phyloP scores from a whole-genome alignment of 2,329 filamentous ascomycete species.

The Talaromyces marneffei region DNA sequence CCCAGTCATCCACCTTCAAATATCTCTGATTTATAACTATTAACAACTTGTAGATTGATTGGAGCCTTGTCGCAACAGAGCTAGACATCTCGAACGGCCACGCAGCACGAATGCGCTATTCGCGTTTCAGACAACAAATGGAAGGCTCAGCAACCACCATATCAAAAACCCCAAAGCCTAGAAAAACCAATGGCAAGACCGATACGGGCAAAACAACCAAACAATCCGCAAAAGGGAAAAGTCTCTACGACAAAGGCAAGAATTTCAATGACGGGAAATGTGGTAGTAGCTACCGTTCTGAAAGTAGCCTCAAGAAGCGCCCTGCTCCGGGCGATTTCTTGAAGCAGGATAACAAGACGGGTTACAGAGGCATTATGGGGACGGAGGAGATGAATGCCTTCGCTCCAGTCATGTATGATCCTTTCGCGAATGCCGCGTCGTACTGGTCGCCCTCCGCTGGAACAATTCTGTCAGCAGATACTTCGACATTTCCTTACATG shows the following conservation, averaged over 20 bases:
- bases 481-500: constrained; percentile 5
- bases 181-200: constrained; percentile 23
- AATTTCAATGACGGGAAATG: background rate
- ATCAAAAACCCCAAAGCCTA: constrained; percentile 18
- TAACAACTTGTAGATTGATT: constrained; percentile 43
- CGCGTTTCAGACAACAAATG: constrained; percentile 50
- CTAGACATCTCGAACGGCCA: constrained; percentile 52
- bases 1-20: background rate
- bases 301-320: constrained; percentile 12
- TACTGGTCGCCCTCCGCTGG: constrained; percentile 15
- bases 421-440: constrained; percentile 4
- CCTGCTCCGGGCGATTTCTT: constrained; percentile 7
- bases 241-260: constrained; percentile 1
- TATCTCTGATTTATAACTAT: background rate
- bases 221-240: constrained; percentile 16
- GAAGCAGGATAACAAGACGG: constrained; percentile 5
- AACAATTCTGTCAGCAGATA: background rate
- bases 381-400: constrained; percentile 6
- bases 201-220: constrained; percentile 18
- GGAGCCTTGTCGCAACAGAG: constrained; percentile 46
- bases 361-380: background rate
- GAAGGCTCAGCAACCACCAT: constrained; percentile 36
- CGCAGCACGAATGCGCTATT: constrained; percentile 53
- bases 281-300: background rate
- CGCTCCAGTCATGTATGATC: constrained; percentile 3